Conservation (phyloP, 805 yeast species). For the Yamadazyma scolyti region DNA sequence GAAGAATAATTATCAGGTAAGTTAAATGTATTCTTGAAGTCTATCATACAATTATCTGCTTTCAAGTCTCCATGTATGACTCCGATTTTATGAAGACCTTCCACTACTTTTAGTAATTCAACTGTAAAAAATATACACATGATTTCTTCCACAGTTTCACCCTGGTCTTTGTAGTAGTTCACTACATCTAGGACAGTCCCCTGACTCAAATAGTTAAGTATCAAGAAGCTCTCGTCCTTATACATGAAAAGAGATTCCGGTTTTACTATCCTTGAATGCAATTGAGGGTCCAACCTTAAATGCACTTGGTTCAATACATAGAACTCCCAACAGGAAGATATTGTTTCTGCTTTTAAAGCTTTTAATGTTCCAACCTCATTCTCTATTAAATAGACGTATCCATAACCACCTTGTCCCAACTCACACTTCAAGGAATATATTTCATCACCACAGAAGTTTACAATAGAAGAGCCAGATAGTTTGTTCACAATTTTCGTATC, state of each 20-base stretch:
- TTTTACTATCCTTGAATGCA: constrained; percentile 38
- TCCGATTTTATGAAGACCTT: constrained; percentile 57
- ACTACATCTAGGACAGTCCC: constrained; percentile 74
- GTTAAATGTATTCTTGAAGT: constrained; percentile 31
- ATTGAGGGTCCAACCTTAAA: constrained; percentile 19
- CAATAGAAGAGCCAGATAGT: constrained; percentile 37
- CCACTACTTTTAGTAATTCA: constrained; percentile 59
- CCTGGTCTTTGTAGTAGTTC: constrained; percentile 37
- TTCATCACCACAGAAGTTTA: constrained; percentile 42
- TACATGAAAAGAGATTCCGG: constrained; percentile 53
- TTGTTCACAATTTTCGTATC: constrained; percentile 30
- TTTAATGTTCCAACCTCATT: constrained; percentile 47
- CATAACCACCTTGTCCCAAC: constrained; percentile 81
- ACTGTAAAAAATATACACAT: constrained; percentile 60
- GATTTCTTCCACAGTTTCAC: constrained; percentile 49
- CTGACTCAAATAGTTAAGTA: constrained; percentile 60
- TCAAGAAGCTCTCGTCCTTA: constrained; percentile 64
- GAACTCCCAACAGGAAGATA: constrained; percentile 76
- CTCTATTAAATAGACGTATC: constrained; percentile 71
- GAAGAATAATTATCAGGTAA: constrained; percentile 3
- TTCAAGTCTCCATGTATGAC: constrained; percentile 84
- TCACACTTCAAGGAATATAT: constrained; percentile 48
- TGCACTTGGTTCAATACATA: constrained; percentile 64
- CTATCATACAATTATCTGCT: constrained; percentile 81
- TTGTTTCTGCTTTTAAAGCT: constrained; percentile 73